Base-by-base conservation (phyloP, 2,329 filamentous ascomycete genomes). In the Monosporascus cannonballus region DNA sequence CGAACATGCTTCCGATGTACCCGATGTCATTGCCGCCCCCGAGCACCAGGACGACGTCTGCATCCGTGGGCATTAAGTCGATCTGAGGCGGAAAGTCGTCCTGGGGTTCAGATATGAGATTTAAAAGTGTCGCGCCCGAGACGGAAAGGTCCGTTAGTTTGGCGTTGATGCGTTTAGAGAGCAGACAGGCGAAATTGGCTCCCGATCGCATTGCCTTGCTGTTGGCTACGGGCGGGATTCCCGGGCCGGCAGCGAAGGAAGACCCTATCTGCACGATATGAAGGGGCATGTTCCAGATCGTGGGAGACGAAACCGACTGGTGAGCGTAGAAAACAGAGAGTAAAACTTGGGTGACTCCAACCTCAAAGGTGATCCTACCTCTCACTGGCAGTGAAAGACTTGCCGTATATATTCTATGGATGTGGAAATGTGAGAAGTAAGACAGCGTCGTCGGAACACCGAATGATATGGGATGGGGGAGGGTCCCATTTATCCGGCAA, bases 1-100 rank as follows among this genome's bases (percentile, higher is more conserved):
- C 58, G 47, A 68, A 65, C 14, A 73, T 50, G 2, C 67, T 67
- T 4, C 65, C 67, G 42, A 71, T 61, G 54, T 72, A 72, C 4
- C 64, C 64, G 45, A 72, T 62, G 55, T 73, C 71, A 51, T 72
- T 72, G 15, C 71, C 70, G 34, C 71, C 71, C 52, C 64, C 67
- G 14, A 67, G 67, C 11, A 72, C 61, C 17, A 69, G 60, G 4
- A 73, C 69, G 24, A 71, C 57, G 49, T 72, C 68, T 9, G 62
- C 62, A 54, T 71, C 65, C 2, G 49, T 48, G 1, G 69, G 69
- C 11, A 74, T 49, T 4, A 54, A 60, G 15, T 61, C 48, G 30
- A 73, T 58, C 60, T 74, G 71, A 22, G 71, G 69, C 34, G 62
- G 51, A 53, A 71, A 70, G 42, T 15, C 14, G 42, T 25, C 42